A percentile compares a stretch with the other conserved stretches of the same genome.
These are phyloP conservation scores for Lactarius indigo DNA, from an alignment of 768 basidiomycete species.

Conservation along the genomic window DNA sequence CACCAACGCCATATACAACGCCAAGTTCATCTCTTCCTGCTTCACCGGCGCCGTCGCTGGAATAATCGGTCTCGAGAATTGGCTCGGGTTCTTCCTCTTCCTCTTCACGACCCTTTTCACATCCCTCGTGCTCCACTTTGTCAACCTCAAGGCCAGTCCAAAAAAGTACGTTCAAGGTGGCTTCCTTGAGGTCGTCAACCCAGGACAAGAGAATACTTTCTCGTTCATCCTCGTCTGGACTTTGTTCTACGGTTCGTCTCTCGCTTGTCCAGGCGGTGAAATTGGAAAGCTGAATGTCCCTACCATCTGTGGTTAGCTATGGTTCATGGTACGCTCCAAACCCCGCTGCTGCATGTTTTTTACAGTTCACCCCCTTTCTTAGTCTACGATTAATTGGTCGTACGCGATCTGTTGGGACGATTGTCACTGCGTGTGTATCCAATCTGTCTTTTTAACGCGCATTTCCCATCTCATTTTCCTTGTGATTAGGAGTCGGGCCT, in stretches of 20 bases:
- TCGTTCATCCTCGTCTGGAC: constrained; percentile 95
- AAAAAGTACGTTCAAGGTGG: constrained; percentile 62
- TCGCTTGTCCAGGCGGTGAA: neutral
- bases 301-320: constrained; percentile 35
- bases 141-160: constrained; percentile 71
- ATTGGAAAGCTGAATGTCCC: constrained; percentile 16
- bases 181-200: constrained; percentile 64
- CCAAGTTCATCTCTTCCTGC: constrained; percentile 80
- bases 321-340: constrained; percentile 37
- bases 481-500: neutral
- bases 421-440: neutral
- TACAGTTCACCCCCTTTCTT: neutral
- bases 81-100: constrained; percentile 79
- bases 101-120: constrained; percentile 62
- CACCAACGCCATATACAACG: constrained; percentile 49
- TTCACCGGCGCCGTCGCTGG: constrained; percentile 87
- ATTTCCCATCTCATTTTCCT: neutral
- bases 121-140: constrained; percentile 54
- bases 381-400: constrained; percentile 14
- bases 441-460: neutral
- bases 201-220: constrained; percentile 87
- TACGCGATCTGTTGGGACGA: neutral
- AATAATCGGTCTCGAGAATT: constrained; percentile 84
- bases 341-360: neutral
- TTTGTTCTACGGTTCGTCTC: constrained; percentile 75